phyloP scores from a whole-genome alignment of 768 basidiomycete species.

The Pisolithus orientalis region DNA sequence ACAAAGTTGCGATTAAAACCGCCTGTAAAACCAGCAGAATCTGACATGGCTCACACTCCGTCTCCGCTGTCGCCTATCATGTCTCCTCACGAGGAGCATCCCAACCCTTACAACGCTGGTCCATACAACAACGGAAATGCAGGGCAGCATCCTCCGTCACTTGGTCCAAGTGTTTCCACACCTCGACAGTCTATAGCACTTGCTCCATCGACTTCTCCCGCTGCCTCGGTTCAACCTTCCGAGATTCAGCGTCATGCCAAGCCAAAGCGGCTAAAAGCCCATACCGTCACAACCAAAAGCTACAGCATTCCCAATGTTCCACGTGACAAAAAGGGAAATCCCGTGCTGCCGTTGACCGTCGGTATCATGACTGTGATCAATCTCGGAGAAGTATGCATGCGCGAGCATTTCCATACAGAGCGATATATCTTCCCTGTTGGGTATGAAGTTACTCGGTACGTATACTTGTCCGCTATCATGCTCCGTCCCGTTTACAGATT shows the following conservation, averaged over 20 bases:
- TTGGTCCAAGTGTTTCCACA: slow-evolving; percentile 13
- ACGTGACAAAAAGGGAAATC: slow-evolving; percentile 62
- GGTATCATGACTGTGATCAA: slow-evolving; percentile 82
- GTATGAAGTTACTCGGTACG: slow-evolving; percentile 74
- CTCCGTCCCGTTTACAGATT: neutral
- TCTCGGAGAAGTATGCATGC: slow-evolving; percentile 72
- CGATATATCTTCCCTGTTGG: slow-evolving; percentile 86
- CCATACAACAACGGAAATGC: slow-evolving; percentile 19
- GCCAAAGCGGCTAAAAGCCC: slow-evolving; percentile 74
- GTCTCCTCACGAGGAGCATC: slow-evolving; percentile 30
- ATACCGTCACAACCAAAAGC: slow-evolving; percentile 72
- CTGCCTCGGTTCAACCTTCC: slow-evolving; percentile 18
- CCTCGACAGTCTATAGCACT: slow-evolving; percentile 18
- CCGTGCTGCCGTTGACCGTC: slow-evolving; percentile 72
- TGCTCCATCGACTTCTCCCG: slow-evolving; percentile 9
- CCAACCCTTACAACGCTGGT: slow-evolving; percentile 14
- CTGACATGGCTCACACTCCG: slow-evolving; percentile 16
- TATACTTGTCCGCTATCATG: neutral
- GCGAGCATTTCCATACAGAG: slow-evolving; percentile 83
- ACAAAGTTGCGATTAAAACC: slow-evolving; percentile 46
- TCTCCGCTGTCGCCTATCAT: slow-evolving; percentile 29
- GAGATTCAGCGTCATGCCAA: slow-evolving; percentile 44
- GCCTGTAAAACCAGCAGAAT: slow-evolving; percentile 27
- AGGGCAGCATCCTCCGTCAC: slow-evolving; percentile 11
- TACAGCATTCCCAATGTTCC: slow-evolving; percentile 76